These are phyloP conservation scores for Cystobasidium sp. DNA, from an alignment of 1,284 basidiomycete genomes.

Conservation along the genomic window DNA sequence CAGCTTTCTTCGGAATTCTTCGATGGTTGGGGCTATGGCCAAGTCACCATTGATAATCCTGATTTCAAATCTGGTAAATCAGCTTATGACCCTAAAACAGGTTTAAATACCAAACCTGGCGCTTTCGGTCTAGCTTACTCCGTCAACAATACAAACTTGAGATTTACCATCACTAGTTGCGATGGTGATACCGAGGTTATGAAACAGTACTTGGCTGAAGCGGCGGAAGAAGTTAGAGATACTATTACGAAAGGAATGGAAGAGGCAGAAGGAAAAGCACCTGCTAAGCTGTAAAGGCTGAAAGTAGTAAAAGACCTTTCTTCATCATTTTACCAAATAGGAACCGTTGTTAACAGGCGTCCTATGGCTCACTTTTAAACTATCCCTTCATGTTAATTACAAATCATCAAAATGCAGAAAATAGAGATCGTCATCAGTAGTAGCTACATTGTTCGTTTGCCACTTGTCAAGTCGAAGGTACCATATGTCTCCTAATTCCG, in stretches of 20 bases:
- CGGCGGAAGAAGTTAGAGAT: slow-evolving; percentile 56
- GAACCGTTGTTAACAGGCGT: neutral
- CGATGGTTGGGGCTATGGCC: slow-evolving; percentile 96
- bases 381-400: too few relatives aligned
- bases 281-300: slow-evolving; percentile 49
- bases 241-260: slow-evolving; percentile 49
- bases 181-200: slow-evolving; percentile 66
- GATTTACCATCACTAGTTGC: slow-evolving; percentile 89
- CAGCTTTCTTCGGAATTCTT: slow-evolving; percentile 82
- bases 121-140: slow-evolving; percentile 93
- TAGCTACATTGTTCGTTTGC: too few relatives aligned
- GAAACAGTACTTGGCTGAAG: slow-evolving; percentile 57
- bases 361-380: too few relatives aligned
- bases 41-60: slow-evolving; percentile 60
- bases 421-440: too few relatives aligned
- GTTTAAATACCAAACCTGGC: slow-evolving; percentile 66
- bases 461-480: too few relatives aligned
- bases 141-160: slow-evolving; percentile 82
- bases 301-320: too few relatives aligned
- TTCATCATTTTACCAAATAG: neutral
- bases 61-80: slow-evolving; percentile 17
- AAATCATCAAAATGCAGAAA: neutral
- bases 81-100: slow-evolving; percentile 61
- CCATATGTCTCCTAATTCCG: too few relatives aligned
- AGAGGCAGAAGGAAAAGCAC: slow-evolving; percentile 48